These are phyloP conservation scores for Suillus tomentosus DNA, from an alignment of 768 basidiomycete species.

Conservation along the genomic window DNA sequence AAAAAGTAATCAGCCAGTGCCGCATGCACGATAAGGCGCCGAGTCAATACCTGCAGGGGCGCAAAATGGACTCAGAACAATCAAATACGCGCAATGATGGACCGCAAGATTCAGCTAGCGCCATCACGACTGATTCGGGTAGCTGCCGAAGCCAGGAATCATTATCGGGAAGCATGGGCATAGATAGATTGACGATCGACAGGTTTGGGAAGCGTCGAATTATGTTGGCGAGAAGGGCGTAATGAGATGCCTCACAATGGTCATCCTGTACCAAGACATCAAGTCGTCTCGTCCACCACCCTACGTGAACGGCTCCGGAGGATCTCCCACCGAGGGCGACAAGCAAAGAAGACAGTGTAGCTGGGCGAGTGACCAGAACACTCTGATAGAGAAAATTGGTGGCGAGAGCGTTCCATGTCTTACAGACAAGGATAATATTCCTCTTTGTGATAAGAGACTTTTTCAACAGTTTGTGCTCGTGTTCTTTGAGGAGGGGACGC, in stretches of 20 bases:
- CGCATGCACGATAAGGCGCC: neutral
- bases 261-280: constrained; percentile 29
- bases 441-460: constrained; percentile 27
- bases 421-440: constrained; percentile 27
- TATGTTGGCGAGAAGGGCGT: constrained; percentile 23
- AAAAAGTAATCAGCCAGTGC: constrained; percentile 3
- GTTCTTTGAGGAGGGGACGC: constrained; percentile 17
- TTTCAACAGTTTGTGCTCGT: constrained; percentile 20
- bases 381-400: constrained; percentile 26
- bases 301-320: constrained; percentile 16
- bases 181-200: constrained; percentile 26
- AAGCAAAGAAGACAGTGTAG: constrained; percentile 19
- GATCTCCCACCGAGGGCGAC: constrained; percentile 17
- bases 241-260: constrained; percentile 28
- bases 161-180: constrained; percentile 28
- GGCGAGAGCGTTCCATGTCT: constrained; percentile 25
- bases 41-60: constrained; percentile 29
- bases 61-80: constrained; percentile 32
- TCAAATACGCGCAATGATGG: constrained; percentile 29
- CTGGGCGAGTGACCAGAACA: constrained; percentile 24
- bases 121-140: constrained; percentile 21
- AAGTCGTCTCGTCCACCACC: constrained; percentile 31
- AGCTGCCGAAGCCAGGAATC: constrained; percentile 31
- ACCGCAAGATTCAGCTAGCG: constrained; percentile 30
- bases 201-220: constrained; percentile 30